Base-by-base conservation (phyloP, 345 rosid species). In the Dimocarpus longan region DNA sequence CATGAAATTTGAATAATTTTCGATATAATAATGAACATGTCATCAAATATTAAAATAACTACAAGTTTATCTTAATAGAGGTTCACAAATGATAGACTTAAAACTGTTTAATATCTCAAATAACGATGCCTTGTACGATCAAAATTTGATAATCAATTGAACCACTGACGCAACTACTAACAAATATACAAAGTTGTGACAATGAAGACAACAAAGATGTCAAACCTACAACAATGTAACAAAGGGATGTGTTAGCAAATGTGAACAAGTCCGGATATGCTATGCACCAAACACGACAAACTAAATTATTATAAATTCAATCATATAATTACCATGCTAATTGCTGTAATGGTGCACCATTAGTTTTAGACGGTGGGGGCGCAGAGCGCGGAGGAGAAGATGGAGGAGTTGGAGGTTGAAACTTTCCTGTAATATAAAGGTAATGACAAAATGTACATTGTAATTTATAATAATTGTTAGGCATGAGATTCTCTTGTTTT, bases 401-500 rank as follows among this genome's bases (percentile, higher is more conserved):
- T 46, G 78, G 21, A 1, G 84, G 59, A 21, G 82, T 26, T 3
- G 78, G 59, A 66, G 79, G 68, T 18, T 46, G 64, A 76, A 77
- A 88, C 22, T 77, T 83, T 67, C 91, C 93, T 90, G 71, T 3
- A 12, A 39, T 26, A 26, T 46, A 52, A 42, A 13, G 18, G 15
- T 12, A 32, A 42, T 10, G 21, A 43, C 11, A 70, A 18, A 15
- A 7, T 11, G 16, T 10, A 21, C 6, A 0, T 40, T 39, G 2
- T 32, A 32, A 32, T 1, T 32, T 32, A 32, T 32, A 32, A 32
- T 32, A 32, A 32, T 32, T 32, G 4, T 32, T 32, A 26, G 28
- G 37, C 3, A 32, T 32, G 37, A 3, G 37, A 32, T 32, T 32
- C 37, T 32, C 37, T 1, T 32, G 37, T 32, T 32, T 32, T 32